Conservation (phyloP, 441 rosid genomes). For the Euphorbia corollata region DNA sequence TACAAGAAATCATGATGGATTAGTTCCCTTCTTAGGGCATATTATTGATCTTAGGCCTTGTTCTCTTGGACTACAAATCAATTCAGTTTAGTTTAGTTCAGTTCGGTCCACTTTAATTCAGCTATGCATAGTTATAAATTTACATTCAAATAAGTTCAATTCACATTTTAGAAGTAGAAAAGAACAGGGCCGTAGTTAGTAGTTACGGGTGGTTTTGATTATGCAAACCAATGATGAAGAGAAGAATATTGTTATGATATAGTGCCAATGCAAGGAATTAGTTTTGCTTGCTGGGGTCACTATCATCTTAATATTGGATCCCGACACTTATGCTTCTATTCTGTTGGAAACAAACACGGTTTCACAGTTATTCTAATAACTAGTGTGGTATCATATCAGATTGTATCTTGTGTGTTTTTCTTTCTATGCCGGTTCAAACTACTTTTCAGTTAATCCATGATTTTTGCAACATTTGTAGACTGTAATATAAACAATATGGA, state of each 20-base stretch:
- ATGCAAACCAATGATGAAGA: neutral
- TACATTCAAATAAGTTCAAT: no score
- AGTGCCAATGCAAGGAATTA: neutral
- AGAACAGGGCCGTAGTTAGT: no score
- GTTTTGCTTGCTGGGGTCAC: neutral
- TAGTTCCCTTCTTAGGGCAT: neutral
- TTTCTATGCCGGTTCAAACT: neutral
- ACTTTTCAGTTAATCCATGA: neutral
- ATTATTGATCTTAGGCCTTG: neutral
- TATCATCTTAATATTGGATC: neutral
- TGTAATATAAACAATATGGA: neutral
- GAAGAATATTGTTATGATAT: neutral
- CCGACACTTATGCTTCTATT: slow-evolving; percentile 8
- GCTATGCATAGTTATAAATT: no score
- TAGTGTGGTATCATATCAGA: neutral
- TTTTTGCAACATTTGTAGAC: neutral
- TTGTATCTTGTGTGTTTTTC: neutral
- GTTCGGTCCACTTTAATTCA: no score
- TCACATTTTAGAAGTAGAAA: no score
- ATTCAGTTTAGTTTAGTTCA: no score
- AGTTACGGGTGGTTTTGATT: neutral
- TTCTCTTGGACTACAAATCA: no score
- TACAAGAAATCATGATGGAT: slow-evolving; percentile 1
- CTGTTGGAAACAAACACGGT: neutral
- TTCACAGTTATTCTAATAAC: neutral